A percentile compares a stretch with the other conserved stretches of the same genome.
phyloP scores from a whole-genome alignment of 139 green algal genomes.

The Chlorella ohadii region DNA sequence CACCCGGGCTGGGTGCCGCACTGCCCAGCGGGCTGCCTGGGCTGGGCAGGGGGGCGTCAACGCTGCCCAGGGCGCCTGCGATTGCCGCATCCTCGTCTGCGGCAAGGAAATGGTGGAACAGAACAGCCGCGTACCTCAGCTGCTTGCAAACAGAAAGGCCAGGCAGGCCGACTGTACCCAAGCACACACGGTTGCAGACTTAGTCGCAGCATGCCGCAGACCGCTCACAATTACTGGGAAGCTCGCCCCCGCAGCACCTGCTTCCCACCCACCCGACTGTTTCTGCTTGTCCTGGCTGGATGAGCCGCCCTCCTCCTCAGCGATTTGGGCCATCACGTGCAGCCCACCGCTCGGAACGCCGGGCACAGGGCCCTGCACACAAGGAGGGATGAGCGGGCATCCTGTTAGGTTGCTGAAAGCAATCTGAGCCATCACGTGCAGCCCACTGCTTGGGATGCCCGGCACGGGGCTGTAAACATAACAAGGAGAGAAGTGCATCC shows the following conservation, averaged over 20 bases:
- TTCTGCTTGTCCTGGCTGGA: background rate
- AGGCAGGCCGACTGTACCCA: too few relatives aligned
- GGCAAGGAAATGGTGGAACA: too few relatives aligned
- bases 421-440: background rate
- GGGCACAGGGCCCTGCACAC: background rate
- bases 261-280: background rate
- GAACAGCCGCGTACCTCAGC: background rate
- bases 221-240: too few relatives aligned
- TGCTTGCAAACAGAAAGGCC: too few relatives aligned
- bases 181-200: too few relatives aligned
- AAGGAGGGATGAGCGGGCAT: background rate
- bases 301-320: background rate
- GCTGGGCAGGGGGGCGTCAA: too few relatives aligned
- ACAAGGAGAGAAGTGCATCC: background rate
- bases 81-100: background rate
- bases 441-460: background rate
- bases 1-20: too few relatives aligned
- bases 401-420: slow-evolving; percentile 3
- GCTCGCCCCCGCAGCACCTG: too few relatives aligned
- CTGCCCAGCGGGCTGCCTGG: too few relatives aligned
- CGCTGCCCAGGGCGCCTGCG: too few relatives aligned
- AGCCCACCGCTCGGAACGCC: background rate
- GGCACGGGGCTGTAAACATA: background rate
- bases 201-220: too few relatives aligned
- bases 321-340: background rate